Percentiles rank a stretch among this genome's conserved stretches.
phyloP scores from a whole-genome alignment of 2,329 filamentous ascomycete genomes.

The Cytospora schulzeri region DNA sequence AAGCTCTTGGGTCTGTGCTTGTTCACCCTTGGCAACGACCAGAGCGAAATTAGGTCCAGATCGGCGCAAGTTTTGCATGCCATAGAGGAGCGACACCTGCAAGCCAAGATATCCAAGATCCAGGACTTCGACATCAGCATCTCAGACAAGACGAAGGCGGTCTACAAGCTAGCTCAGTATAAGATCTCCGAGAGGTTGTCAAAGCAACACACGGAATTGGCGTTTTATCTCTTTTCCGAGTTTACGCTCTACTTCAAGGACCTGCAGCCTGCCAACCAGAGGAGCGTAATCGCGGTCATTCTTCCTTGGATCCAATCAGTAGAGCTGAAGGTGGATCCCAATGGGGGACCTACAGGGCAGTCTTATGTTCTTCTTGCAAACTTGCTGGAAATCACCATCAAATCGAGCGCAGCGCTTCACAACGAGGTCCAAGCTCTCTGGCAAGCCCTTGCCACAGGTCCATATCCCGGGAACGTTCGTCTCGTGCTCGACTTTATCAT shows the following conservation, averaged over 20 bases:
- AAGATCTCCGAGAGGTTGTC: slow-evolving; percentile 91
- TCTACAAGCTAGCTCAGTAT: slow-evolving; percentile 96
- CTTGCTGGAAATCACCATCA: slow-evolving; percentile 93
- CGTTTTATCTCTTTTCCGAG: slow-evolving; percentile 94
- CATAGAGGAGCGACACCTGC: slow-evolving; percentile 79
- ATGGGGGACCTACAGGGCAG: slow-evolving; percentile 83
- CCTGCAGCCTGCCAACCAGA: slow-evolving; percentile 77
- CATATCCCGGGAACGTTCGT: slow-evolving; percentile 90
- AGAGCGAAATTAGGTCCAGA: slow-evolving; percentile 85
- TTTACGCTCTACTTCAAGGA: slow-evolving; percentile 93
- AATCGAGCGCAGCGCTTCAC: slow-evolving; percentile 82
- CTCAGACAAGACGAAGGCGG: slow-evolving; percentile 95
- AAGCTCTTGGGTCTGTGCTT: slow-evolving; percentile 84
- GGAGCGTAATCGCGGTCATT: slow-evolving; percentile 92
- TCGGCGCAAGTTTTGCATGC: slow-evolving; percentile 79
- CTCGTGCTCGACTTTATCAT: slow-evolving; percentile 97
- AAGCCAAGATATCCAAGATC: slow-evolving; percentile 76
- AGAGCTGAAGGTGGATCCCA: slow-evolving; percentile 88
- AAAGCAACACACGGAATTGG: slow-evolving; percentile 83
- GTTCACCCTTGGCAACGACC: slow-evolving; percentile 90
- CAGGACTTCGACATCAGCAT: slow-evolving; percentile 98
- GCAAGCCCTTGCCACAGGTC: slow-evolving; percentile 93
- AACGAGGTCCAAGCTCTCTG: slow-evolving; percentile 97
- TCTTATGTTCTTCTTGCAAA: slow-evolving; percentile 96
- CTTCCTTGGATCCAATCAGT: slow-evolving; percentile 96